phyloP scores from a whole-genome alignment of 2,329 filamentous ascomycete species.

The Aspergillus floridensis region DNA sequence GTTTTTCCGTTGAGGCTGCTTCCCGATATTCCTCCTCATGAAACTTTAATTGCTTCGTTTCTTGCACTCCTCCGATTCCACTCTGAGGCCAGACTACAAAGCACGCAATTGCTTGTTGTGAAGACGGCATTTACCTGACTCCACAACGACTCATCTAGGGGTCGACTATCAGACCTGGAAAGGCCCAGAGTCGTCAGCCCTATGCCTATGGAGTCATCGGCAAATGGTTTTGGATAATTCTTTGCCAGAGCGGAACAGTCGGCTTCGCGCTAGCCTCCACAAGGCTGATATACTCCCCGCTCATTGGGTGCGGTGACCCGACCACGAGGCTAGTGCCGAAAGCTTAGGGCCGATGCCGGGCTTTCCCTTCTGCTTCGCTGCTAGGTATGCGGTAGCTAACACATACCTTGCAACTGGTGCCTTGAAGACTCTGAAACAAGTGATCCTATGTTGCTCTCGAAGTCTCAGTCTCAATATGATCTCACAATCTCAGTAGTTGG shows the following conservation, averaged over 20 bases:
- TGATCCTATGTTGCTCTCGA: no score
- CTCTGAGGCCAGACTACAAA: background rate
- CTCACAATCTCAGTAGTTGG: no score
- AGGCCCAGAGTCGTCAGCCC: background rate
- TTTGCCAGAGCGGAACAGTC: background rate
- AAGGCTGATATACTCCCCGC: background rate
- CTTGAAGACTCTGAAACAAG: no score
- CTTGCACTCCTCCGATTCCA: background rate
- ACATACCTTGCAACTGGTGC: no score
- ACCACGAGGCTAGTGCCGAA: background rate
- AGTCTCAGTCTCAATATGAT: no score
- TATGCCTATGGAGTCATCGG: background rate
- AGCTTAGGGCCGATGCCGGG: background rate
- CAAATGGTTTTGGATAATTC: background rate
- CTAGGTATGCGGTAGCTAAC: no score
- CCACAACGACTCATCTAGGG: background rate
- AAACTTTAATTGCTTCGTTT: background rate
- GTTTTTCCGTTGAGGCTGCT: background rate
- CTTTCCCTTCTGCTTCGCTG: background rate
- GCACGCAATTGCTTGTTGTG: background rate
- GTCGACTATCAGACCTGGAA: background rate
- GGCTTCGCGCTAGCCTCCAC: conserved; percentile 3
- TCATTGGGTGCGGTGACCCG: background rate
- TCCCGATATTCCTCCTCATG: background rate
- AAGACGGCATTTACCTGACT: background rate